These are phyloP conservation scores for Talaromyces sp. DNA, from an alignment of 2,329 filamentous ascomycete genomes.

Conservation along the genomic window DNA sequence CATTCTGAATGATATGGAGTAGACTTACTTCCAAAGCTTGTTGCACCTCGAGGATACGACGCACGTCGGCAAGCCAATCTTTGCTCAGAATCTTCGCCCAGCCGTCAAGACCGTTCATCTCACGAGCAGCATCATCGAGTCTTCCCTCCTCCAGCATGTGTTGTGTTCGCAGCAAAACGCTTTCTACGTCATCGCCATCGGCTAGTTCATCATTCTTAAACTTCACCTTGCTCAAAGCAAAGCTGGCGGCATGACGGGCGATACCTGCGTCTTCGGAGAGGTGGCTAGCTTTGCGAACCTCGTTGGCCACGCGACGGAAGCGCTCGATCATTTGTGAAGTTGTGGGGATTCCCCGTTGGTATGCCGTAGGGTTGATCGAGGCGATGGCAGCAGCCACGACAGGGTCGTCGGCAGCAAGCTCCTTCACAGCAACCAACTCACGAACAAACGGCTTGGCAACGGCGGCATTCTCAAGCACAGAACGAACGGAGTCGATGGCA, in stretches of 20 bases:
- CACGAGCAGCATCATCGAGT: slow-evolving; percentile 81
- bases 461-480: slow-evolving; percentile 69
- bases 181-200: slow-evolving; percentile 85
- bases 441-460: slow-evolving; percentile 80
- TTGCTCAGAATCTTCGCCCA: slow-evolving; percentile 94
- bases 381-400: slow-evolving; percentile 90
- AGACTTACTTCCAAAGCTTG: slow-evolving; percentile 85
- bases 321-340: slow-evolving; percentile 84
- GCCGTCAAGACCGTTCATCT: slow-evolving; percentile 88
- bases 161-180: slow-evolving; percentile 83
- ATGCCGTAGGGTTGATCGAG: slow-evolving; percentile 90
- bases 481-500: slow-evolving; percentile 85
- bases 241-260: slow-evolving; percentile 85
- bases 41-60: slow-evolving; percentile 88
- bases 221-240: slow-evolving; percentile 85
- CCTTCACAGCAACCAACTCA: slow-evolving; percentile 90
- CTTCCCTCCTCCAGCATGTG: slow-evolving; percentile 88
- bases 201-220: slow-evolving; percentile 91
- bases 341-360: slow-evolving; percentile 85
- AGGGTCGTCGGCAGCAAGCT: slow-evolving; percentile 76
- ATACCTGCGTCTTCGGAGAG: slow-evolving; percentile 91
- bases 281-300: slow-evolving; percentile 90
- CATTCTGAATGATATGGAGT: slow-evolving; percentile 1
- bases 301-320: slow-evolving; percentile 84
- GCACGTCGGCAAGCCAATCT: slow-evolving; percentile 88